Evolutionary conservation across 129 eudicot species (phyloP).

Genomic region (Saussurea involucrata): DNA sequence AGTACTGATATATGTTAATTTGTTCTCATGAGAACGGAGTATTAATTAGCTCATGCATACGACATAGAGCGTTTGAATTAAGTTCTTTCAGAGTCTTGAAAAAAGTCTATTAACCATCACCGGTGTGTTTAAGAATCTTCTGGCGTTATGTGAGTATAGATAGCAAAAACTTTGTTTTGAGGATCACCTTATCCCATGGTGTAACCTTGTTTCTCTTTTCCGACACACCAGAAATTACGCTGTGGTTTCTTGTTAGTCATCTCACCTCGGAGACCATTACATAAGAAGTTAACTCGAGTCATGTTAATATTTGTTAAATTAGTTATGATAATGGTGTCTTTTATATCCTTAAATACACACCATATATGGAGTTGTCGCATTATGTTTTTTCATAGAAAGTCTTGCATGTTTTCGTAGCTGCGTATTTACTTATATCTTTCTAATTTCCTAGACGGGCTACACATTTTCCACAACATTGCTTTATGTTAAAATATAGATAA

Average conservation of each 20-base stretch:
- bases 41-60: neutral
- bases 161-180: neutral
- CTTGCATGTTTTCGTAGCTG: neutral
- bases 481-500: neutral
- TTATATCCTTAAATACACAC: neutral
- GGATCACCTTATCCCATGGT: neutral
- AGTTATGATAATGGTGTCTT: neutral
- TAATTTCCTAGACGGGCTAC: neutral
- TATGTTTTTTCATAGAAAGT: neutral
- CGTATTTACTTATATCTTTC: neutral
- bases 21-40: neutral
- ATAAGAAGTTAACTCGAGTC: neutral
- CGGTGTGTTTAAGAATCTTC: neutral
- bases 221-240: neutral
- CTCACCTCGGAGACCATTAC: neutral
- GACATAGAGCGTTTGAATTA: neutral
- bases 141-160: neutral
- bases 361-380: neutral
- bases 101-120: neutral
- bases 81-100: too few species aligned
- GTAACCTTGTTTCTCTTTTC: neutral
- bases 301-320: neutral
- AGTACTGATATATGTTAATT: neutral
- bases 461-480: neutral
- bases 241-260: neutral